phyloP scores from a whole-genome alignment of 768 basidiomycete genomes.

The Leccinum sublutescens region DNA sequence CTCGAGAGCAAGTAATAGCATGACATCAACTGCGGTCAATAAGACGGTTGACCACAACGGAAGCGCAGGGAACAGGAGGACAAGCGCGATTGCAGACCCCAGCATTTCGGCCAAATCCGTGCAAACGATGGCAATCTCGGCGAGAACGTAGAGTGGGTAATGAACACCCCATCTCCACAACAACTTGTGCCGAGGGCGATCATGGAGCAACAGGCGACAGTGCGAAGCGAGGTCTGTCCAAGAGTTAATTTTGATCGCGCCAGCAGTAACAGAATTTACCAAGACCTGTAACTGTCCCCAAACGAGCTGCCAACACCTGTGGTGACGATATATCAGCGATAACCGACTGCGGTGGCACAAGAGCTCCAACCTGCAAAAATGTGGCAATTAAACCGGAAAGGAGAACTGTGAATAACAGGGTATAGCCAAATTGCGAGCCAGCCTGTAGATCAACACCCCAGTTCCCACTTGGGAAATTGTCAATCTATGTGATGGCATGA shows the following conservation, averaged over 20 bases:
- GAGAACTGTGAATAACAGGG: slow-evolving; percentile 81
- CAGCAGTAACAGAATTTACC: slow-evolving; percentile 41
- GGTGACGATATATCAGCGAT: slow-evolving; percentile 5
- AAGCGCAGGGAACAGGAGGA: slow-evolving; percentile 67
- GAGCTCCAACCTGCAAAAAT: slow-evolving; percentile 60
- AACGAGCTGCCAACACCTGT: slow-evolving; percentile 71
- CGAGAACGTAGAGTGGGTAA: slow-evolving; percentile 62
- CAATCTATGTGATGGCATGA: not conserved
- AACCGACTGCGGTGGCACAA: not conserved
- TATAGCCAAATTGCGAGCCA: slow-evolving; percentile 82
- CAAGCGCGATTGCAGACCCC: slow-evolving; percentile 78
- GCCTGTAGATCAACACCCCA: slow-evolving; percentile 92
- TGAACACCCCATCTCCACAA: slow-evolving; percentile 58
- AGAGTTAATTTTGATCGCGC: slow-evolving; percentile 15
- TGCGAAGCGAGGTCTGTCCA: slow-evolving; percentile 57
- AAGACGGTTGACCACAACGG: slow-evolving; percentile 71
- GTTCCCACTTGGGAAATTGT: slow-evolving; percentile 55
- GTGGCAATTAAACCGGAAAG: slow-evolving; percentile 81
- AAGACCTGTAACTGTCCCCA: slow-evolving; percentile 82
- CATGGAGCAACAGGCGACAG: slow-evolving; percentile 62
- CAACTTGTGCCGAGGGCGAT: slow-evolving; percentile 56
- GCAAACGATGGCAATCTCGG: slow-evolving; percentile 72
- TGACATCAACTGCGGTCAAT: slow-evolving; percentile 65
- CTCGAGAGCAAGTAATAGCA: slow-evolving; percentile 66
- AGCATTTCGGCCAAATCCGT: slow-evolving; percentile 83